Evolutionary conservation across 1,139 yeast genomes (phyloP).

Genomic region (Nadsonia commutata): DNA sequence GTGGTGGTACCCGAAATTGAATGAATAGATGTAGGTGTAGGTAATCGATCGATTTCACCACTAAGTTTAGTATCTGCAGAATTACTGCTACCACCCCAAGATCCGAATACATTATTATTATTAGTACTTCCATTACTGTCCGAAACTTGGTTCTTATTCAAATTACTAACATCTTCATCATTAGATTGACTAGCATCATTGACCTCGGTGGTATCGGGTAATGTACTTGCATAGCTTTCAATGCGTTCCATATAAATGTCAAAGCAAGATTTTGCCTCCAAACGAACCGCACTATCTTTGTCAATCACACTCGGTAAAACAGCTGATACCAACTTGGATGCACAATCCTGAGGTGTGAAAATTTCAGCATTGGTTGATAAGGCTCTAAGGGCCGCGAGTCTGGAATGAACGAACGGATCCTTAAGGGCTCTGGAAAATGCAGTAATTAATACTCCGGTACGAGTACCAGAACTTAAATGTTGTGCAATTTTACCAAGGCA

Average conservation of each 20-base stretch:
- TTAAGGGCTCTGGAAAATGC: constrained; percentile 75
- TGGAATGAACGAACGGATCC: constrained; percentile 66
- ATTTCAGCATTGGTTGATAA: constrained; percentile 48
- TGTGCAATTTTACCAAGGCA: constrained; percentile 59
- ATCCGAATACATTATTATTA: background rate
- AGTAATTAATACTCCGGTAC: constrained; percentile 54
- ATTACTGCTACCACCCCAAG: background rate
- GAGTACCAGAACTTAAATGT: constrained; percentile 33
- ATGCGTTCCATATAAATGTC: constrained; percentile 50
- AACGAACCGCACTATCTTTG: constrained; percentile 50
- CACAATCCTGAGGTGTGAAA: constrained; percentile 63
- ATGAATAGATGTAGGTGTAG: background rate
- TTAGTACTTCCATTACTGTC: background rate
- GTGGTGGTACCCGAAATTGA: background rate
- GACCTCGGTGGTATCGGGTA: constrained; percentile 37
- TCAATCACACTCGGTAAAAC: constrained; percentile 78
- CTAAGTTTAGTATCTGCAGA: background rate
- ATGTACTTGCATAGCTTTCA: constrained; percentile 41
- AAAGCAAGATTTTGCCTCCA: constrained; percentile 55
- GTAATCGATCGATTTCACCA: background rate
- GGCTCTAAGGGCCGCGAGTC: constrained; percentile 67
- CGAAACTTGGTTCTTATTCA: too few relatives aligned
- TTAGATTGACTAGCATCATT: constrained; percentile 20
- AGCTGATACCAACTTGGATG: constrained; percentile 72
- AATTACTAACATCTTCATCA: too few relatives aligned